These are phyloP conservation scores for Corylus heterophylla DNA, from an alignment of 306 rosid species.

Conservation along the genomic window DNA sequence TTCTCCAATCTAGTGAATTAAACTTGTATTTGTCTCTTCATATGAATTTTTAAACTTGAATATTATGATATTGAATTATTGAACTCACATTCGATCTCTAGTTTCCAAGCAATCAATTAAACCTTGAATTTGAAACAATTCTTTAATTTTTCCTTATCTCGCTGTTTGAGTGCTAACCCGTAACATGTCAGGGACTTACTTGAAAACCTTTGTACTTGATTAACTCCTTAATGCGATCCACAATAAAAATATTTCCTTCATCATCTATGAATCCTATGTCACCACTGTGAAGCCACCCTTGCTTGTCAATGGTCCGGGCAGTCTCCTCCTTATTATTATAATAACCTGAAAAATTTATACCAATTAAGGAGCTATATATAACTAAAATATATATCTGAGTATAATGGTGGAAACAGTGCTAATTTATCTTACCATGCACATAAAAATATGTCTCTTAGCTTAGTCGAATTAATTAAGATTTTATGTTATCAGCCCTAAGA, in stretches of 20 bases:
- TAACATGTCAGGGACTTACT: constrained; percentile 30
- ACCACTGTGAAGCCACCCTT: constrained; percentile 94
- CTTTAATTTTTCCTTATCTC: background rate
- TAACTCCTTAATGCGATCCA: constrained; percentile 58
- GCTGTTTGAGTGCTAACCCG: too few species aligned
- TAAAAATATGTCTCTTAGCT: too few species aligned
- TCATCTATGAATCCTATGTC: constrained; percentile 83
- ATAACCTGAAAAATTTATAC: constrained; percentile 49
- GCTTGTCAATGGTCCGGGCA: constrained; percentile 61
- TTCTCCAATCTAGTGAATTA: too few species aligned
- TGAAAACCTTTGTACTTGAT: constrained; percentile 64
- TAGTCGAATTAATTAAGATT: too few species aligned
- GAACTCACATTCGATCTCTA: too few species aligned
- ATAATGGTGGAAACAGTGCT: background rate
- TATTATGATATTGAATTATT: background rate
- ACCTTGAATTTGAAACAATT: background rate
- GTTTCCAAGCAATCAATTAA: too few species aligned
- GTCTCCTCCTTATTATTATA: constrained; percentile 79
- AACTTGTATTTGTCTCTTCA: too few species aligned
- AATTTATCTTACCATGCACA: background rate
- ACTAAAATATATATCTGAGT: background rate
- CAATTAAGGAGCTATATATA: background rate
- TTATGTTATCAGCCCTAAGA: too few species aligned
- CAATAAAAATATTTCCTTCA: constrained; percentile 69
- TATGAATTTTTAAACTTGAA: background rate